phyloP scores from a whole-genome alignment of 164 flowering plant genomes.

The Umbilicus rupestris region DNA sequence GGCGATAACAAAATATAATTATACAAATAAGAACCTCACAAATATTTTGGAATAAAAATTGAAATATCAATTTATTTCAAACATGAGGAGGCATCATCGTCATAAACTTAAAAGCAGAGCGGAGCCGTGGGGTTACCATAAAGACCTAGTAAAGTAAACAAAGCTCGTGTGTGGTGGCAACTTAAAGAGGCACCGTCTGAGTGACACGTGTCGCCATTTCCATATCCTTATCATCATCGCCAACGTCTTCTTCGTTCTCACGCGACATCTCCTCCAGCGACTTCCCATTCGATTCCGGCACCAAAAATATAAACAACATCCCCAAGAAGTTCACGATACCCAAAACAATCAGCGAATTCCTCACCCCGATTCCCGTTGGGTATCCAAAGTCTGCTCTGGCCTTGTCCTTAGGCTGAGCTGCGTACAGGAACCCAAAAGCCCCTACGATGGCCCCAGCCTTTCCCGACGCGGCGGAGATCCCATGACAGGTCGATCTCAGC shows the following conservation, averaged over 20 bases:
- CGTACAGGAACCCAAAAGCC: background rate
- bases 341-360: background rate
- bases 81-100: no score
- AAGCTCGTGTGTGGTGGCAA: no score
- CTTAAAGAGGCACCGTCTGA: background rate
- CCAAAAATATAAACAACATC: background rate
- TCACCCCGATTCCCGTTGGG: background rate
- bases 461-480: background rate
- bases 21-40: no score
- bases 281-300: background rate
- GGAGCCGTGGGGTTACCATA: no score
- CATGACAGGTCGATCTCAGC: background rate
- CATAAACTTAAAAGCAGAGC: no score
- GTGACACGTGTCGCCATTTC: background rate
- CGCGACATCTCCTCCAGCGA: conserved; percentile 1
- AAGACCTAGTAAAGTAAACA: no score
- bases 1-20: no score
- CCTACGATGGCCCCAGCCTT: conserved; percentile 3
- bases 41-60: no score
- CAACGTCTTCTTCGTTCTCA: background rate
- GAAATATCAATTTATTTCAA: no score
- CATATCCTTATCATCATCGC: background rate
- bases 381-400: background rate
- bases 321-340: background rate
- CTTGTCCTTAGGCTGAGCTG: background rate